A percentile compares a stretch with the other conserved stretches of the same genome.
Conservation (phyloP, 768 basidiomycete genomes). For the Cystofilobasidium bisporidii region DNA sequence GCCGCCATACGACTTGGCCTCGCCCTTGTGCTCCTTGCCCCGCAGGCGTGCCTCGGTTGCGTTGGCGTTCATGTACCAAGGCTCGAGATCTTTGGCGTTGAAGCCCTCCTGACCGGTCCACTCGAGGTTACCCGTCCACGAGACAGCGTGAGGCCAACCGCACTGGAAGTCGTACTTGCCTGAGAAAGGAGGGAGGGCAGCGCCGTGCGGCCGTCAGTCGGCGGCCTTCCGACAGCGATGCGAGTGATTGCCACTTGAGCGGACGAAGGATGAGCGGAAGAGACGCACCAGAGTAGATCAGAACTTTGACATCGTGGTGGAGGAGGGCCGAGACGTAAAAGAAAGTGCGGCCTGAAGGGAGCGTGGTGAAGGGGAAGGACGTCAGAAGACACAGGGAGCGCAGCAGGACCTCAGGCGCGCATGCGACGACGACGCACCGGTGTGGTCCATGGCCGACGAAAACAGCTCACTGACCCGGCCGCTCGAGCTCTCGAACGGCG, state of each 20-base stretch:
- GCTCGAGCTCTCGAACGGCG: conserved; percentile 55
- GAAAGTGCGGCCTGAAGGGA: conserved; percentile 44
- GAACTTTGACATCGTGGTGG: conserved; percentile 62
- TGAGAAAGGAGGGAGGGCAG: background rate
- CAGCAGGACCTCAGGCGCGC: no score
- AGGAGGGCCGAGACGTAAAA: conserved; percentile 57
- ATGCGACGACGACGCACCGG: conserved; percentile 26
- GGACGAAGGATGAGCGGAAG: no score
- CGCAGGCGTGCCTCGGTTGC: background rate
- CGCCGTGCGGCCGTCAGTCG: background rate
- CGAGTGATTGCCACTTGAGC: no score
- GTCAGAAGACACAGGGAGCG: no score
- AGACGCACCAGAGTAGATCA: conserved; percentile 59
- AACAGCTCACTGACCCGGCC: conserved; percentile 48
- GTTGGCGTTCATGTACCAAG: conserved; percentile 52
- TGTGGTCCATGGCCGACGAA: conserved; percentile 52
- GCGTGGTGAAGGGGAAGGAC: no score
- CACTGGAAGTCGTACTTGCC: conserved; percentile 1
- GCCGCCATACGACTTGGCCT: conserved; percentile 2
- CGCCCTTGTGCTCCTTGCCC: background rate
- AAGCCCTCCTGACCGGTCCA: conserved; percentile 59
- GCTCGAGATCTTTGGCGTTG: conserved; percentile 43
- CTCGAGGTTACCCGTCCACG: conserved; percentile 60
- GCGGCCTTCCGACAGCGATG: background rate
- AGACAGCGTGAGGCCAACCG: conserved; percentile 14